phyloP scores from a whole-genome alignment of 1,284 basidiomycete species.

The Tilletiopsis washingtonensis region DNA sequence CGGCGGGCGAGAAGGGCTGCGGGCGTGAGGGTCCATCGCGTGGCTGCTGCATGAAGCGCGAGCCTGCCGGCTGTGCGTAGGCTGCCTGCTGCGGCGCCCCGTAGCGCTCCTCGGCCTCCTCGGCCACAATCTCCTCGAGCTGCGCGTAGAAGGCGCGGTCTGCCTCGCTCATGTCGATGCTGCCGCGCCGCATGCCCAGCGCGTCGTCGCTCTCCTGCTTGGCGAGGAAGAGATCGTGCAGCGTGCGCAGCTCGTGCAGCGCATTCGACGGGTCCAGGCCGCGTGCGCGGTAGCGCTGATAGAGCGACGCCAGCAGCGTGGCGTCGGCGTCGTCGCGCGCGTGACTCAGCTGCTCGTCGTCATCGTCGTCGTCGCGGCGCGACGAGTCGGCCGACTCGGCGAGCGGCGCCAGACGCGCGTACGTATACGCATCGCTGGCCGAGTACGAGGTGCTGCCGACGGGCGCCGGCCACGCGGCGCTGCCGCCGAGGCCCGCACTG shows the following conservation, averaged over 20 bases:
- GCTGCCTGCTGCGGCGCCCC: conserved; percentile 5
- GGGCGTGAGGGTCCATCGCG: no score
- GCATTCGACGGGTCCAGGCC: conserved; percentile 35
- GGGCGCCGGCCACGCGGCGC: neutral
- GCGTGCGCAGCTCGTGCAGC: conserved; percentile 28
- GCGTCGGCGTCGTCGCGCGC: neutral
- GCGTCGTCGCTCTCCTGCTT: conserved; percentile 16
- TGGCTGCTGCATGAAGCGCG: no score
- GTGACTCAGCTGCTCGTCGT: conserved; percentile 3
- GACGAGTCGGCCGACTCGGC: neutral
- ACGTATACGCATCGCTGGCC: no score
- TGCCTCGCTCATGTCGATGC: conserved; percentile 18
- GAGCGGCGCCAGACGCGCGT: neutral
- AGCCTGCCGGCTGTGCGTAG: neutral
- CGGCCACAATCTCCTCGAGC: conserved; percentile 34
- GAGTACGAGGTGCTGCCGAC: neutral
- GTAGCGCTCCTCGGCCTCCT: conserved; percentile 21
- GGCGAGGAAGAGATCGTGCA: conserved; percentile 35
- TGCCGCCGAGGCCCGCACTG: neutral
- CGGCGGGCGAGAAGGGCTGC: no score
- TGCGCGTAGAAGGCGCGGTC: conserved; percentile 29
- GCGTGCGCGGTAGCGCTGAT: conserved; percentile 26
- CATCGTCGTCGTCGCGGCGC: conserved; percentile 3
- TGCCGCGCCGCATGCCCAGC: neutral
- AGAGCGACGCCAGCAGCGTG: conserved; percentile 23